phyloP scores from a whole-genome alignment of 768 basidiomycete genomes.

The Pleurotus cornucopiae region DNA sequence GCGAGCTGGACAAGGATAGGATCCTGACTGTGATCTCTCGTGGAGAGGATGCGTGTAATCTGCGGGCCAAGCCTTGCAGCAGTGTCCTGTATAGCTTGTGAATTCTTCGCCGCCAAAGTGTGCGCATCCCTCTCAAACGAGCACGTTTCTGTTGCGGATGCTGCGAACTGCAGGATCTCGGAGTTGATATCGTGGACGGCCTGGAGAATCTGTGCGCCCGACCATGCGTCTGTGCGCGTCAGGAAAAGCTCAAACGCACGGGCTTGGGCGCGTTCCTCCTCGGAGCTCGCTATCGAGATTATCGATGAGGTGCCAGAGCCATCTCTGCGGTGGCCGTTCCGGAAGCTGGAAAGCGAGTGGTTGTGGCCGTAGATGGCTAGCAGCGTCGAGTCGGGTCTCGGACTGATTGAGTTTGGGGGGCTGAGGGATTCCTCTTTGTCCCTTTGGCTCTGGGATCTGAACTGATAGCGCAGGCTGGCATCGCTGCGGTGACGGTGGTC shows the following conservation, averaged over 20 bases:
- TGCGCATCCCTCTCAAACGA: conserved; percentile 39
- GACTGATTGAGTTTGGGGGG: conserved; percentile 1
- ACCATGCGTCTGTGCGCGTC: conserved; percentile 72
- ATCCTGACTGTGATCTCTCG: conserved; percentile 69
- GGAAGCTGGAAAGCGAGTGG: conserved; percentile 1
- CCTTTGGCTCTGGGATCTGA: background rate
- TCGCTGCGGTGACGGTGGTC: conserved; percentile 27
- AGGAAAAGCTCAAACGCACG: conserved; percentile 64
- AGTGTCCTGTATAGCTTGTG: conserved; percentile 55
- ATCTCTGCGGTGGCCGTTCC: conserved; percentile 8
- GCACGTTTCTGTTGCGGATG: conserved; percentile 67
- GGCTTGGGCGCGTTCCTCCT: conserved; percentile 55
- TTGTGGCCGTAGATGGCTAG: conserved; percentile 7
- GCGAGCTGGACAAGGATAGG: conserved; percentile 75
- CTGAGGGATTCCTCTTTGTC: background rate
- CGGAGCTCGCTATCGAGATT: conserved; percentile 15
- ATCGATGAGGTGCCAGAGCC: conserved; percentile 5
- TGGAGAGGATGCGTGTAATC: conserved; percentile 55
- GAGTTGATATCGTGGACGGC: conserved; percentile 77
- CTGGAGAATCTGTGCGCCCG: conserved; percentile 74
- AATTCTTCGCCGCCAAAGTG: background rate
- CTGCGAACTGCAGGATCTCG: conserved; percentile 77
- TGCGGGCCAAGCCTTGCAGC: conserved; percentile 59
- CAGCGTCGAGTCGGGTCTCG: conserved; percentile 1
- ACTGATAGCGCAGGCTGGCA: background rate